Conservation (phyloP, 805 yeast genomes). For the Isabelozyma heimii region DNA sequence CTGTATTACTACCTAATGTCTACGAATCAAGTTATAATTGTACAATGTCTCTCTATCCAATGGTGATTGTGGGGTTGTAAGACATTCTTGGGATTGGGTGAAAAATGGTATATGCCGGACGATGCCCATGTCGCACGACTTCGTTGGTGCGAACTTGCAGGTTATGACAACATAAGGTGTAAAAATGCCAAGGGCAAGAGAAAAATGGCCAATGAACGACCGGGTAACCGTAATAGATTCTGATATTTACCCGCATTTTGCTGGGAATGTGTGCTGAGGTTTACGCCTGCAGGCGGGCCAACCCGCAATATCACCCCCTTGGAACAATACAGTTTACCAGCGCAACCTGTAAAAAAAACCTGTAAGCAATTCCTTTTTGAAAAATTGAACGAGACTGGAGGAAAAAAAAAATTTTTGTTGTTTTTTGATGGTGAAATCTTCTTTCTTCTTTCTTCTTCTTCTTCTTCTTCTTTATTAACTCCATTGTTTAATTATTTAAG, state of each 20-base stretch:
- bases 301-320: background rate
- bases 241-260: slow-evolving; percentile 4
- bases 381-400: slow-evolving; percentile 4
- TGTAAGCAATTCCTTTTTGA: slow-evolving; percentile 1
- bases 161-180: background rate
- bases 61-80: background rate
- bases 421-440: background rate
- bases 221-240: slow-evolving; percentile 5
- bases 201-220: slow-evolving; percentile 3
- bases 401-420: background rate
- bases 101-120: background rate
- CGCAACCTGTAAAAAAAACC: background rate
- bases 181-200: background rate
- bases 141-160: background rate
- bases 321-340: background rate
- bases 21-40: background rate
- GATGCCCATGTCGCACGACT: background rate
- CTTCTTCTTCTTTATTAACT: slow-evolving; percentile 12
- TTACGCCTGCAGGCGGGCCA: background rate
- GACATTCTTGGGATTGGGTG: background rate
- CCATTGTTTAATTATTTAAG: slow-evolving; percentile 12
- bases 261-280: background rate
- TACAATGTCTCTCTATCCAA: background rate
- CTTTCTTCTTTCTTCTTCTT: slow-evolving; percentile 4
- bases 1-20: background rate